These are phyloP conservation scores for Arachnopeziza araneosa DNA, from an alignment of 2,329 filamentous ascomycete genomes.

Conservation along the genomic window DNA sequence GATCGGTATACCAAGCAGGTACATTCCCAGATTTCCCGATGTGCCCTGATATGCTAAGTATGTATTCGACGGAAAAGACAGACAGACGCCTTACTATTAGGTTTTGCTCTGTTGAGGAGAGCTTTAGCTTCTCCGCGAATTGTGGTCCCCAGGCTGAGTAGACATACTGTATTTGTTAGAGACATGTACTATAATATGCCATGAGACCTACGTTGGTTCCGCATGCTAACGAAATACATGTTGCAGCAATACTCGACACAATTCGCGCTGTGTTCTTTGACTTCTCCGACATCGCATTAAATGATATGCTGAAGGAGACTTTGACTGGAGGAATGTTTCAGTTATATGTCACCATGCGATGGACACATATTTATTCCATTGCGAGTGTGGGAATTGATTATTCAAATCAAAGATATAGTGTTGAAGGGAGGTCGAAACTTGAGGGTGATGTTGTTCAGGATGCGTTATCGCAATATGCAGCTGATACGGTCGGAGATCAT, in stretches of 20 bases:
- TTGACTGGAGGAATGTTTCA: conserved; percentile 9
- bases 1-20: conserved; percentile 80
- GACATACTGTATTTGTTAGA: background rate
- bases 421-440: background rate
- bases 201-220: conserved; percentile 73
- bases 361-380: conserved; percentile 17
- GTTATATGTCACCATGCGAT: background rate
- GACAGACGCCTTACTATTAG: conserved; percentile 59
- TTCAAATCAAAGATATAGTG: background rate
- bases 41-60: conserved; percentile 43
- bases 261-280: conserved; percentile 61
- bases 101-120: conserved; percentile 91
- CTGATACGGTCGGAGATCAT: background rate
- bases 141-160: background rate
- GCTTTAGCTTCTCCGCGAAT: conserved; percentile 63
- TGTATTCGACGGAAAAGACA: background rate
- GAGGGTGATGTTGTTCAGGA: background rate
- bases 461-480: background rate
- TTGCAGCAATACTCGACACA: conserved; percentile 79
- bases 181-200: background rate
- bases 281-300: conserved; percentile 42
- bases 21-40: conserved; percentile 90
- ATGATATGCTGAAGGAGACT: no score
- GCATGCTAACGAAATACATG: conserved; percentile 78
- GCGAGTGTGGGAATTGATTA: conserved; percentile 3